Base-by-base conservation (phyloP, 805 yeast species). In the Geotrichum ghanense region DNA sequence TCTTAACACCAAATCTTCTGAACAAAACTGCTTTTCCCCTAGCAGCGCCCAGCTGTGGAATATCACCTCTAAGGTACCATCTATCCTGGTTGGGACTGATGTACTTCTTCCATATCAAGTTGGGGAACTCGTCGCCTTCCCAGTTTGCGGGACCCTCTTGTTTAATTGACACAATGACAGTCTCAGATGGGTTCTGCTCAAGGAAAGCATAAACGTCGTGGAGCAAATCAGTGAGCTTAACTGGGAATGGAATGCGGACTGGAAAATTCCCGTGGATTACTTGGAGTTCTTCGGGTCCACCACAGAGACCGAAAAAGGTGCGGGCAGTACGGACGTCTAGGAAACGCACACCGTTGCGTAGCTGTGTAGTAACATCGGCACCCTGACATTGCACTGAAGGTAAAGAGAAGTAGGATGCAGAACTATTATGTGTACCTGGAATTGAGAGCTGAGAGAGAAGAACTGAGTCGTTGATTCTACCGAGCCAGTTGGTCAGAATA, bases 351-450 rank as follows among this genome's bases (percentile, higher is more conserved):
- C 92, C 92, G 54, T 83, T 68, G 45, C 73, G 63, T 65, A 83
- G 72, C 62, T 83, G 92, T 2, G 74, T 76, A 1, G 70, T 62
- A 44, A 83, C 69, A 1, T 76, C 61, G 7, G 68, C 74, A n/a
- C 77, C 82, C 61, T 83, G 92, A 60, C 92, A 83, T 58, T 78
- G 81, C 24, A 83, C 89, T 0, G 86, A 76, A 24, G 90, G 90
- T 42, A 81, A 53, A 1, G 89, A 82, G 5, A 73, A 66, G 59
- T 80, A 79, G 53, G 74, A 76, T 3, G 90, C 90, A n/a, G 83
- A 86, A 39, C 84, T 72, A 59, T 83, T 83, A 65, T 83, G 92
- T n/a, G 90, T 83, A n/a, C 92, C 92, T 6, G 90, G 88, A 45
- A 83, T 68, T 0, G 89, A 68, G 45, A 83, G 67, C 48, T 71